Evolutionary conservation across 139 green algal species (phyloP).

Genomic region (Closterium sp.): DNA sequence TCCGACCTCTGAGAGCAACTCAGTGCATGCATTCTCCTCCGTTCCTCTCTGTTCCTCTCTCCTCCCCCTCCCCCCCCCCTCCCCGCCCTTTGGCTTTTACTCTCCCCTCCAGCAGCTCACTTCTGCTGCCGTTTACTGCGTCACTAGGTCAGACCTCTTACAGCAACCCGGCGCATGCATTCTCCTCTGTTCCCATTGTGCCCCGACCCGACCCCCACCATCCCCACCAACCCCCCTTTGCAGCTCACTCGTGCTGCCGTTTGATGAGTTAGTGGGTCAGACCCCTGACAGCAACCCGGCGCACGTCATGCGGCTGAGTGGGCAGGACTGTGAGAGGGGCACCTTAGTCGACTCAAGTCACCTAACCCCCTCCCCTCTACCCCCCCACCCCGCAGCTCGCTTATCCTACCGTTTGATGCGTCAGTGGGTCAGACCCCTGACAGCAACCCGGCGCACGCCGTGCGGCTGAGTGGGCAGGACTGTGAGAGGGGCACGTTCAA

Average conservation of each 20-base stretch:
- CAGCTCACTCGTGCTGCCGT: slow-evolving; percentile 19
- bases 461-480: slow-evolving; percentile 76
- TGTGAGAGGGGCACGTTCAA: slow-evolving; percentile 80
- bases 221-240: too few relatives aligned
- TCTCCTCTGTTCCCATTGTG: not conserved
- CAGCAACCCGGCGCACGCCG: too few relatives aligned
- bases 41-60: not conserved
- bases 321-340: too few relatives aligned
- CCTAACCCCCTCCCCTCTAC: too few relatives aligned
- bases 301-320: too few relatives aligned
- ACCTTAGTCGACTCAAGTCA: too few relatives aligned
- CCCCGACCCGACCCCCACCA: not conserved
- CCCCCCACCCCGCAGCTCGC: too few relatives aligned
- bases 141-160: slow-evolving; percentile 60
- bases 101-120: not conserved
- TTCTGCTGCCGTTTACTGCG: slow-evolving; percentile 18
- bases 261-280: too few relatives aligned
- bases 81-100: not conserved
- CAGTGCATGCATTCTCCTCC: not conserved
- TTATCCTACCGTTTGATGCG: too few relatives aligned
- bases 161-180: not conserved
- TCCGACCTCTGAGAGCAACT: not conserved
- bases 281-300: too few relatives aligned
- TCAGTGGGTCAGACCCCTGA: too few relatives aligned
- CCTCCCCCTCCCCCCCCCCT: not conserved